Evolutionary conservation across 208 protist species (phyloP).

Genomic region (Angomonas deanei): DNA sequence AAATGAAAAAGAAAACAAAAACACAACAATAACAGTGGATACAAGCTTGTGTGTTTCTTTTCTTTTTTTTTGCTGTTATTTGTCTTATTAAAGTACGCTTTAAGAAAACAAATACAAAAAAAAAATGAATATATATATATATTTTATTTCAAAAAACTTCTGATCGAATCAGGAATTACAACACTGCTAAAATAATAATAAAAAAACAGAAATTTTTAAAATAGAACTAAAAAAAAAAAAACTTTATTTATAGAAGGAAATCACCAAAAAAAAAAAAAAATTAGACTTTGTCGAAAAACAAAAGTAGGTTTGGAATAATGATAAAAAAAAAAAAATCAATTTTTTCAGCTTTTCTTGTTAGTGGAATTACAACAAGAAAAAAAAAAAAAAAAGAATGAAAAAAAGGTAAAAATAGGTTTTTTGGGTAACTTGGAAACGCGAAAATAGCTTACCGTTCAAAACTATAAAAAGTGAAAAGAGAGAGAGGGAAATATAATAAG

Average conservation of each 20-base stretch:
- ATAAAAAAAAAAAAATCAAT: constrained; percentile 4
- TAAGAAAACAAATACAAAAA: background rate
- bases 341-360: background rate
- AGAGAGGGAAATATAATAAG: background rate
- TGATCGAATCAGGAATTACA: too few species aligned
- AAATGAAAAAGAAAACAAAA: background rate
- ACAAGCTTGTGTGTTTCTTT: background rate
- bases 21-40: background rate
- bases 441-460: background rate
- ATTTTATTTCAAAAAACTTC: too few species aligned
- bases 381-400: constrained; percentile 1
- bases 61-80: background rate
- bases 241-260: background rate
- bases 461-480: background rate
- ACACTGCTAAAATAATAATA: too few species aligned
- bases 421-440: background rate
- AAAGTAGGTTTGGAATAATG: background rate
- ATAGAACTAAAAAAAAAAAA: background rate
- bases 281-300: background rate
- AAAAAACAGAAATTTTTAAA: background rate
- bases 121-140: background rate
- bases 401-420: background rate
- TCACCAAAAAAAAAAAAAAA: constrained; percentile 1
- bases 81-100: background rate
- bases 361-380: background rate